Base-by-base conservation (phyloP, 352 stramenopile species). In the Halophytophthora batemanensis region DNA sequence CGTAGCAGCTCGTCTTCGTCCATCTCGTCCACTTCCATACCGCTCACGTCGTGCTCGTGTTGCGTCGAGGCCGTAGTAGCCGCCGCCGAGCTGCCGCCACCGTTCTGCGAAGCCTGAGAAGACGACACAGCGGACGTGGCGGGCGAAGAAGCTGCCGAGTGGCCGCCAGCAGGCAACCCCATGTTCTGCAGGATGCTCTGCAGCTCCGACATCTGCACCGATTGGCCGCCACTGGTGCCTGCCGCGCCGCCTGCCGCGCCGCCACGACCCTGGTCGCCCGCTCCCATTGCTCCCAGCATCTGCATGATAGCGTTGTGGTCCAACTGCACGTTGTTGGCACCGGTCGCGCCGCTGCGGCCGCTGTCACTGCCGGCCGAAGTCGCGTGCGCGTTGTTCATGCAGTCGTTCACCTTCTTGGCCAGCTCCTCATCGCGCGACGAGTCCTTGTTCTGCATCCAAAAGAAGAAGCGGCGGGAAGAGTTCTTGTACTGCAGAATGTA, bases 391-490 rank as follows among this genome's bases (percentile, higher is more conserved):
- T 92, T 93, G 55, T 93, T 95, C 82, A 96, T 96, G 56, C 70
- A 84, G 45, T 94, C 82, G 64, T 96, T 93, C 23, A 95, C 69
- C 53, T 95, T 96, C 62, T 90, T 91, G 22, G 74, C 69, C 10
- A 91, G 61, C 43, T 95, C 89, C 31, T 93, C 85, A 48, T 97
- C 88, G 28, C 93, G 86, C 17, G 82, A 82, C 34, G 65, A 74
- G 61, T 95, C 81, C 66, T 95, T 96, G 70, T 92, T 88, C 82
- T 97, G 91, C 88, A 97, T 96, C 91, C 91, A 98, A 66, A 97
- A 98, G 66, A 97, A 96, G 68, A 97, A 97, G 18, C 90, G 86
- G 15, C 90, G 84, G 7, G 80, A 81, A 51, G 81, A 95, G 64
- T 90, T 93, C 63, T 95, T 95, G 80, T 96, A 97, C 71, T 98